Percentiles rank a stretch among this genome's conserved stretches.
These are phyloP conservation scores for Botrytis byssoidea DNA, from an alignment of 2,329 filamentous ascomycete species.

Conservation along the genomic window DNA sequence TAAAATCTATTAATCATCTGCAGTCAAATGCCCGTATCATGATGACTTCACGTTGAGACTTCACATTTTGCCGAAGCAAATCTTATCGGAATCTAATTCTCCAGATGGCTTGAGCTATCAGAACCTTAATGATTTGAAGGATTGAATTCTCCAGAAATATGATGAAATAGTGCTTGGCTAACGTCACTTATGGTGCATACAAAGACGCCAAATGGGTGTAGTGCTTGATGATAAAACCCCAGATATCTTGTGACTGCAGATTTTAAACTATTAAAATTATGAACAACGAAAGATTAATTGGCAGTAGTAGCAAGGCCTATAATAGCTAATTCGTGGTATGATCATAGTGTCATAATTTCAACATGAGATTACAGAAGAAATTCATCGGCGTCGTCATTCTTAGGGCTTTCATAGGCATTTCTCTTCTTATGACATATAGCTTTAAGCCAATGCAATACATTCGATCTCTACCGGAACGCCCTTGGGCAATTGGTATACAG, in stretches of 20 bases:
- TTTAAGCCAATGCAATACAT: constrained; percentile 70
- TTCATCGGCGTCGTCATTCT: neutral
- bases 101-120: neutral
- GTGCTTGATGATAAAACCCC: neutral
- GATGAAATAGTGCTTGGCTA: neutral
- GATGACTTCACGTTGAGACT: neutral
- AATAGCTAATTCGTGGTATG: neutral
- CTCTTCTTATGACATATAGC: neutral
- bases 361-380: neutral
- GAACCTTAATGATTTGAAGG: neutral
- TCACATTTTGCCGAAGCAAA: neutral
- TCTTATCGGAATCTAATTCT: neutral
- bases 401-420: neutral
- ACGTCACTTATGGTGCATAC: constrained; percentile 1
- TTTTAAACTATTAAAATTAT: neutral
- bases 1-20: neutral
- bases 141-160: neutral
- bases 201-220: neutral
- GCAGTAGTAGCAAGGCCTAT: too few species aligned
- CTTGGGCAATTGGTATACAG: constrained; percentile 86
- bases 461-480: constrained; percentile 90
- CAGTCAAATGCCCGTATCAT: neutral
- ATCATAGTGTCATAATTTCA: neutral
- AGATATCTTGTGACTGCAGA: neutral
- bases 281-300: neutral